Conservation (phyloP, 805 yeast genomes). For the Wickerhamomyces ciferrii region DNA sequence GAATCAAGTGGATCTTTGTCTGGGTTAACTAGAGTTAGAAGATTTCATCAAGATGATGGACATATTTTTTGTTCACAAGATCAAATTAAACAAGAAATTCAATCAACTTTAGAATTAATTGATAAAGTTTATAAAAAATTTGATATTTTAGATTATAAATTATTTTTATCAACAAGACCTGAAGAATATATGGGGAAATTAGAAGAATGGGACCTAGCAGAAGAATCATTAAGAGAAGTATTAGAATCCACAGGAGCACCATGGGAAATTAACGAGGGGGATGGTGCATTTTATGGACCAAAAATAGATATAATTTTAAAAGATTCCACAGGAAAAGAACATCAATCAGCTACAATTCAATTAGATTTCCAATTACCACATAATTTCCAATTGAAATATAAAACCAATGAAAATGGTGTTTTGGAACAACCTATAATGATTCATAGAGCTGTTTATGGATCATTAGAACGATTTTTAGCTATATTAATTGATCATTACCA, state of each 20-base stretch:
- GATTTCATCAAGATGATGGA: slow-evolving; percentile 98
- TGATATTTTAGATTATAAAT: slow-evolving; percentile 38
- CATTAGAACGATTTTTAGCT: slow-evolving; percentile 89
- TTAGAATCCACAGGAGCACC: slow-evolving; percentile 45
- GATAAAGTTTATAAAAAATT: slow-evolving; percentile 69
- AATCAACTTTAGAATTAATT: slow-evolving; percentile 64
- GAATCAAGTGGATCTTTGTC: slow-evolving; percentile 93
- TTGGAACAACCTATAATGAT: slow-evolving; percentile 82
- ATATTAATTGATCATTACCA: slow-evolving; percentile 82
- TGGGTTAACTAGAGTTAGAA: slow-evolving; percentile 87
- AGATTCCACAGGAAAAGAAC: slow-evolving; percentile 76
- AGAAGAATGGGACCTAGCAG: slow-evolving; percentile 82
- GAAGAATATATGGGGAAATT: slow-evolving; percentile 73
- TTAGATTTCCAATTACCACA: slow-evolving; percentile 92
- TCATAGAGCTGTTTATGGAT: slow-evolving; percentile 94
- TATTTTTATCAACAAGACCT: slow-evolving; percentile 84
- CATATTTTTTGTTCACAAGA: slow-evolving; percentile 84
- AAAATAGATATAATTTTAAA: slow-evolving; percentile 82
- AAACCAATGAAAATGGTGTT: slow-evolving; percentile 41
- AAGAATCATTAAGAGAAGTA: slow-evolving; percentile 53
- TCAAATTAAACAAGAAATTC: slow-evolving; percentile 74
- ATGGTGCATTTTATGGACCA: slow-evolving; percentile 96
- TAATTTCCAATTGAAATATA: slow-evolving; percentile 71
- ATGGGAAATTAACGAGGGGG: slow-evolving; percentile 84
- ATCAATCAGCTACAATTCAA: slow-evolving; percentile 95